These are phyloP conservation scores for Gryganskiella cystojenkinii DNA, from an alignment of 192 early-diverging fungal species.

Conservation along the genomic window DNA sequence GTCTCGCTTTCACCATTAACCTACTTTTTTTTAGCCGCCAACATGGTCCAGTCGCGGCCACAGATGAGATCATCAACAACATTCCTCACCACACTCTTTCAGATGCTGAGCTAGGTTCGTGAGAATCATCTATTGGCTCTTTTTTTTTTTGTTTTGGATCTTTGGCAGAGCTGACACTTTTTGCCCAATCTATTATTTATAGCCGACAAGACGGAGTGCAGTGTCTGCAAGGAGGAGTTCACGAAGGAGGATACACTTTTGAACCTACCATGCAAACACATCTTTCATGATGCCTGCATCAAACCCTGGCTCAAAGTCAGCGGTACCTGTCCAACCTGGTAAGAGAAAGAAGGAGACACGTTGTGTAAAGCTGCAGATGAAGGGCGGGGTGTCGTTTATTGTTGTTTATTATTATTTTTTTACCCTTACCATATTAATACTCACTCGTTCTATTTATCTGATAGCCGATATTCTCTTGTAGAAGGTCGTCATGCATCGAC, in stretches of 20 bases:
- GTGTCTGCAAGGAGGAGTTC: slow-evolving; percentile 94
- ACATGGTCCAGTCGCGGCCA: slow-evolving; percentile 79
- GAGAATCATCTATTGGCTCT: background rate
- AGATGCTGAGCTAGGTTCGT: slow-evolving; percentile 3
- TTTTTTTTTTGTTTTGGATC: background rate
- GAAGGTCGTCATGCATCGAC: too few relatives aligned
- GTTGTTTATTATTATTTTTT: too few relatives aligned
- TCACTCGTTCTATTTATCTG: too few relatives aligned
- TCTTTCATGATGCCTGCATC: slow-evolving; percentile 91
- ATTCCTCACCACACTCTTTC: slow-evolving; percentile 54
- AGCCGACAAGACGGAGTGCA: slow-evolving; percentile 79
- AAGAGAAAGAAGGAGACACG: too few relatives aligned
- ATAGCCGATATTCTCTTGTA: too few relatives aligned
- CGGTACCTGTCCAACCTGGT: slow-evolving; percentile 94
- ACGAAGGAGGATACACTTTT: slow-evolving; percentile 70
- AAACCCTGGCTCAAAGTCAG: slow-evolving; percentile 94
- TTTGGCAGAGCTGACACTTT: too few relatives aligned
- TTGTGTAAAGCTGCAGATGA: too few relatives aligned
- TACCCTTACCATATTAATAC: too few relatives aligned
- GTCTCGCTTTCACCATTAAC: too few relatives aligned
- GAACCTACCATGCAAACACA: slow-evolving; percentile 85
- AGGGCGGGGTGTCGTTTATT: too few relatives aligned
- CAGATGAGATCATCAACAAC: slow-evolving; percentile 75
- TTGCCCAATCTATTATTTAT: background rate
- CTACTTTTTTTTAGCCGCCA: slow-evolving; percentile 45